Percentiles rank a stretch among this genome's conserved stretches.
phyloP scores from a whole-genome alignment of 805 yeast species.

The Lipomyces chichibuensis region DNA sequence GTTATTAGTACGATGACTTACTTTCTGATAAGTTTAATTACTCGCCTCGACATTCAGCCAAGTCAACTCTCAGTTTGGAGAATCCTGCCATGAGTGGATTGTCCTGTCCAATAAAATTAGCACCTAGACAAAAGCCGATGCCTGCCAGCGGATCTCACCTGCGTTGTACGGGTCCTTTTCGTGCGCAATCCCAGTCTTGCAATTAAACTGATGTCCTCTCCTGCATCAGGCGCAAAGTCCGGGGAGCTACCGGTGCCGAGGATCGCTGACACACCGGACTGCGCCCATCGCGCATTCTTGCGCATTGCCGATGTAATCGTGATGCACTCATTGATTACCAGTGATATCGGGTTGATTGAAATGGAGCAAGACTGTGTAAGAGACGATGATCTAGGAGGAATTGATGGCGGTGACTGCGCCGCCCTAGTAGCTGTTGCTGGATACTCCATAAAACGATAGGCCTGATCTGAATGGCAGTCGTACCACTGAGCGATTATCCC shows the following conservation, averaged over 20 bases:
- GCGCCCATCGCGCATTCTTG: constrained; percentile 74
- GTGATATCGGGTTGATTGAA: constrained; percentile 75
- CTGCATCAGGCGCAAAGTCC: constrained; percentile 50
- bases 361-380: constrained; percentile 33
- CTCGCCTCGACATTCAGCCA: constrained; percentile 54
- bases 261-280: constrained; percentile 82
- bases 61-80: constrained; percentile 71
- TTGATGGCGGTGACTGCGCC: neutral
- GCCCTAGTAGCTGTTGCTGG: neutral
- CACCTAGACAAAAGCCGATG: neutral
- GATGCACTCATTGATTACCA: constrained; percentile 87
- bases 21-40: neutral
- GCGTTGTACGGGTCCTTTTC: constrained; percentile 28
- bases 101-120: constrained; percentile 15
- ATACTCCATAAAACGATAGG: neutral
- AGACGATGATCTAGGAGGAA: constrained; percentile 33
- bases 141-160: constrained; percentile 8
- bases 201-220: constrained; percentile 49
- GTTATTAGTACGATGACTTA: neutral
- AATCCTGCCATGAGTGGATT: constrained; percentile 53
- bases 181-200: constrained; percentile 41
- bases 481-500: neutral
- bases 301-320: constrained; percentile 87
- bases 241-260: constrained; percentile 55
- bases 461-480: neutral